phyloP scores from a whole-genome alignment of 306 rosid species.

The Alnus glutinosa region DNA sequence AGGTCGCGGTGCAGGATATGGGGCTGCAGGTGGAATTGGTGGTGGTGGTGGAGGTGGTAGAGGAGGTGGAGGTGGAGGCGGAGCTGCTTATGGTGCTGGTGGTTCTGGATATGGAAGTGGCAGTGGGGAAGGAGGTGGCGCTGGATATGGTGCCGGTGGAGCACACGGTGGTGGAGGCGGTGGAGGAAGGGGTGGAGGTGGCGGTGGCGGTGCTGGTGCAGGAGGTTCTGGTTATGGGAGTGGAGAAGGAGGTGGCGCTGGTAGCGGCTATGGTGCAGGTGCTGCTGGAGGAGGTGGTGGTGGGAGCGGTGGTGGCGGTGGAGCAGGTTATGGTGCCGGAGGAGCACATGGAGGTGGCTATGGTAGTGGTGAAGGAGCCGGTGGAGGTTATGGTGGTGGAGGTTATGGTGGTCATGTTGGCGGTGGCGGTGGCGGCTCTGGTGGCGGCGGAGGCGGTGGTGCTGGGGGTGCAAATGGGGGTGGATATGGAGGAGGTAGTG shows the following conservation, averaged over 20 bases:
- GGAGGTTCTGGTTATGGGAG: conserved; percentile 38
- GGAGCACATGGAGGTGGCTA: conserved; percentile 50
- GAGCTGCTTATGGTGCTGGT: conserved; percentile 34
- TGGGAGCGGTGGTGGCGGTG: conserved; percentile 33
- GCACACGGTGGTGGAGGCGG: conserved; percentile 19
- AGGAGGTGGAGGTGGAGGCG: conserved; percentile 35
- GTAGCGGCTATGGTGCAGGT: conserved; percentile 24
- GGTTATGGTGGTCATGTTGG: conserved; percentile 21
- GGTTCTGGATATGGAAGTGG: conserved; percentile 44
- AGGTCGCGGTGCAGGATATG: conserved; percentile 36
- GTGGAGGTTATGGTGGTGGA: conserved; percentile 36
- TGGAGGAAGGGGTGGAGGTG: conserved; percentile 20
- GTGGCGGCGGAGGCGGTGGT: conserved; percentile 34
- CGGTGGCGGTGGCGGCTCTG: conserved; percentile 25
- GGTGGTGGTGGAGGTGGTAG: conserved; percentile 28
- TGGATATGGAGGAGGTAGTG: conserved; percentile 39
- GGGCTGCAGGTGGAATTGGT: conserved; percentile 30
- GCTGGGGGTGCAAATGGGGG: conserved; percentile 24
- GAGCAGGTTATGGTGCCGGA: conserved; percentile 33
- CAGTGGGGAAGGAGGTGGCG: conserved; percentile 27
- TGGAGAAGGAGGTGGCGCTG: conserved; percentile 32
- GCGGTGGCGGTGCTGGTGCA: conserved; percentile 5
- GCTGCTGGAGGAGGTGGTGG: conserved; percentile 44
- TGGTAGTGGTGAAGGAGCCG: conserved; percentile 43
- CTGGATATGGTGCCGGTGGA: conserved; percentile 13